These are phyloP conservation scores for Paraphysoderma sedebokerense DNA, from an alignment of 371 early-diverging fungal species.

Conservation along the genomic window DNA sequence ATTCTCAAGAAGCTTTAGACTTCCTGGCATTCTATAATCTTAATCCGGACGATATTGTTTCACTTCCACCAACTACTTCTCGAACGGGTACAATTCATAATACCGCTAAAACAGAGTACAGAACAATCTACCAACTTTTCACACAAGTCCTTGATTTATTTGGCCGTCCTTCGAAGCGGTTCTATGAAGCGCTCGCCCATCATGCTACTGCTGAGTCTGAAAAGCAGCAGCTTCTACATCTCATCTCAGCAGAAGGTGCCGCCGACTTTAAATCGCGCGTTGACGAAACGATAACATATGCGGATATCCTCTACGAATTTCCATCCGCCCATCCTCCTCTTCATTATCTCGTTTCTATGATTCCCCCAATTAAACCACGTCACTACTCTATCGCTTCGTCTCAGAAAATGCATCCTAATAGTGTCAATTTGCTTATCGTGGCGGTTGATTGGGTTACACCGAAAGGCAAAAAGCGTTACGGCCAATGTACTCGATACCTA, in stretches of 20 bases:
- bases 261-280: constrained; percentile 63
- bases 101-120: constrained; percentile 32
- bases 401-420: constrained; percentile 62
- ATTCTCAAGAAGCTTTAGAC: constrained; percentile 41
- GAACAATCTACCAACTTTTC: constrained; percentile 61
- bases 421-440: constrained; percentile 75
- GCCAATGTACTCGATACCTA: constrained; percentile 84
- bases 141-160: constrained; percentile 72
- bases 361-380: constrained; percentile 79
- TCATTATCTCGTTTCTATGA: constrained; percentile 41
- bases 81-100: no score
- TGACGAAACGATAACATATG: constrained; percentile 66
- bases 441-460: constrained; percentile 66
- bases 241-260: constrained; percentile 55
- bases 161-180: constrained; percentile 83
- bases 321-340: constrained; percentile 59
- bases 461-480: constrained; percentile 46
- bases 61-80: constrained; percentile 24
- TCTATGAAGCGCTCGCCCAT: constrained; percentile 59
- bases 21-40: constrained; percentile 59
- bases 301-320: constrained; percentile 70
- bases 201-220: constrained; percentile 53
- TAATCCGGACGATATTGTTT: constrained; percentile 39
- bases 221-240: constrained; percentile 44
- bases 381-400: constrained; percentile 90